These are phyloP conservation scores for Clonostachys rosea DNA, from an alignment of 2,329 filamentous ascomycete species.

Conservation along the genomic window DNA sequence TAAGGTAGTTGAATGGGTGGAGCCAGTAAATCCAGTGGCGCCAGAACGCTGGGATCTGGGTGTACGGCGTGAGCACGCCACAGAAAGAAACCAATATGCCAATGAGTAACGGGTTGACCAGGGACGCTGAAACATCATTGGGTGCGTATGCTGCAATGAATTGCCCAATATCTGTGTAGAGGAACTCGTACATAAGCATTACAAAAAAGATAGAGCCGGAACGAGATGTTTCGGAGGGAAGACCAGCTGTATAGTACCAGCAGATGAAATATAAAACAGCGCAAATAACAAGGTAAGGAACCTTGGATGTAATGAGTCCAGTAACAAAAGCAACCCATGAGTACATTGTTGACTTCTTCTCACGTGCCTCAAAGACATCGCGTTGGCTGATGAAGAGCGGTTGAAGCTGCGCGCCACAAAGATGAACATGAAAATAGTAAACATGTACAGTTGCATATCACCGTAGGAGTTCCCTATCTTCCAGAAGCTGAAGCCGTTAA, in stretches of 20 bases:
- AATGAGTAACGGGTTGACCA: conserved; percentile 52
- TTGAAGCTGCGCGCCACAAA: conserved; percentile 56
- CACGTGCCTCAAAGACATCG: conserved; percentile 52
- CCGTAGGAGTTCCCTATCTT: conserved; percentile 44
- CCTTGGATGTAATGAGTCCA: conserved; percentile 40
- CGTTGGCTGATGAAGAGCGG: conserved; percentile 52
- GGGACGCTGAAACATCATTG: conserved; percentile 53
- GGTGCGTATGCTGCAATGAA: conserved; percentile 60
- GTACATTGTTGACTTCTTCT: conserved; percentile 59
- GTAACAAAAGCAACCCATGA: conserved; percentile 56
- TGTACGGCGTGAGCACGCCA: conserved; percentile 68
- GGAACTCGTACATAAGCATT: conserved; percentile 55
- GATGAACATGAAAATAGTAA: conserved; percentile 59
- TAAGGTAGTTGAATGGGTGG: conserved; percentile 58
- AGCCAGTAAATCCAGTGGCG: conserved; percentile 56
- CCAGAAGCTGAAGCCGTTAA: conserved; percentile 61
- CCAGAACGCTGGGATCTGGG: conserved; percentile 62
- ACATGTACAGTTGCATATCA: conserved; percentile 49
- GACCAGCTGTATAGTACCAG: conserved; percentile 56
- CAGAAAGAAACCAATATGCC: conserved; percentile 65
- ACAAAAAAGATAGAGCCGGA: conserved; percentile 48
- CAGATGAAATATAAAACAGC: conserved; percentile 43
- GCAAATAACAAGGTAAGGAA: conserved; percentile 38
- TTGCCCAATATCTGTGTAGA: conserved; percentile 58
- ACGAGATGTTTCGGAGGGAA: conserved; percentile 32